phyloP scores from a whole-genome alignment of 140 eudicot genomes.

The Cichorium intybus region DNA sequence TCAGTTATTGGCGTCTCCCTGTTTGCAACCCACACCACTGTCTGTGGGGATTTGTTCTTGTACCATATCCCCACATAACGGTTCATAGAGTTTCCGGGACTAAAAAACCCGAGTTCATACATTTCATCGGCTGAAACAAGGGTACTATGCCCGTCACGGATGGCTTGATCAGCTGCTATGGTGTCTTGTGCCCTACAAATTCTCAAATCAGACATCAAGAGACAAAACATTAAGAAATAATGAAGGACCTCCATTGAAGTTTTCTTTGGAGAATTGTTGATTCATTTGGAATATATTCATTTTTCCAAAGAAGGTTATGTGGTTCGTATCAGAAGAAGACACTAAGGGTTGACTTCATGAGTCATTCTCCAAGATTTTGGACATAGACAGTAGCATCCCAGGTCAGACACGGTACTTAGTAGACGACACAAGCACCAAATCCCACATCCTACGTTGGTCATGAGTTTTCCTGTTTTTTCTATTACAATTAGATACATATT shows the following conservation, averaged over 20 bases:
- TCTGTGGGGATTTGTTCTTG: slow-evolving; percentile 28
- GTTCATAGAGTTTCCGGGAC: slow-evolving; percentile 17
- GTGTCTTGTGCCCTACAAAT: slow-evolving; percentile 12
- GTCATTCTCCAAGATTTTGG: neutral
- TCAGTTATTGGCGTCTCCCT: slow-evolving; percentile 12
- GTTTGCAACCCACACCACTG: slow-evolving; percentile 36
- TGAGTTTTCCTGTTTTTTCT: too few relatives aligned
- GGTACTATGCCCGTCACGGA: slow-evolving; percentile 19
- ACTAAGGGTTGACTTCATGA: neutral
- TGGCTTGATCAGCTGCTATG: slow-evolving; percentile 16
- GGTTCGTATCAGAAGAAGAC: neutral
- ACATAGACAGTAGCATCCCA: neutral
- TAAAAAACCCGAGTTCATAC: slow-evolving; percentile 35
- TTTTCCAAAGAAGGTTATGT: neutral
- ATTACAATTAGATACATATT: too few relatives aligned
- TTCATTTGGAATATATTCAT: neutral
- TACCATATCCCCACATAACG: slow-evolving; percentile 41
- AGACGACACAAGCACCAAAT: neutral
- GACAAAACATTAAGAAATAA: neutral
- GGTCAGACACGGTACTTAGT: neutral
- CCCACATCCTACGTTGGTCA: neutral
- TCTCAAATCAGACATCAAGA: neutral
- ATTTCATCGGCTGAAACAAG: slow-evolving; percentile 21
- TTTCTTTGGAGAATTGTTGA: neutral
- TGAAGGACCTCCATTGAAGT: neutral